phyloP scores from a whole-genome alignment of 129 eudicot species.

The Scalesia atractyloides region DNA sequence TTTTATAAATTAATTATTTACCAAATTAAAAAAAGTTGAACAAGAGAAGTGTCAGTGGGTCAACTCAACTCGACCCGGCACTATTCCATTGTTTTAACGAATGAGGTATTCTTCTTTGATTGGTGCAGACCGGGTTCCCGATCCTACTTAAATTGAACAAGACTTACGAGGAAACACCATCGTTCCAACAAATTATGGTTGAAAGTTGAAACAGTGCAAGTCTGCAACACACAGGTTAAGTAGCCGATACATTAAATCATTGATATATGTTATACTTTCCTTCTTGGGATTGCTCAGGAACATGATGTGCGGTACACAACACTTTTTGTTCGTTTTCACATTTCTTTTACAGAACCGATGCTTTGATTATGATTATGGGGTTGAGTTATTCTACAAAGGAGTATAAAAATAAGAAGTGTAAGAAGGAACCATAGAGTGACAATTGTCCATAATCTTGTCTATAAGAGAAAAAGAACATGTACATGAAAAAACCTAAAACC shows the following conservation, averaged over 20 bases:
- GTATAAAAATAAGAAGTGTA: too few species aligned
- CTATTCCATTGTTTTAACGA: not conserved
- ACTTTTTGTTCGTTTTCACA: not conserved
- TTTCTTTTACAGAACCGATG: not conserved
- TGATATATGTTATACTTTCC: not conserved
- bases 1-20: not conserved
- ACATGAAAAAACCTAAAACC: too few species aligned
- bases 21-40: not conserved
- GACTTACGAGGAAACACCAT: slow-evolving; percentile 2
- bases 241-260: not conserved
- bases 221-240: slow-evolving; percentile 20
- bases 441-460: too few species aligned
- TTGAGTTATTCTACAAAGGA: too few species aligned
- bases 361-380: not conserved
- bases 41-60: not conserved
- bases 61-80: not conserved
- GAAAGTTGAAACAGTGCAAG: slow-evolving; percentile 18
- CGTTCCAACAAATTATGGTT: slow-evolving; percentile 3
- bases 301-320: not conserved
- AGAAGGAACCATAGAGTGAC: too few species aligned
- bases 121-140: slow-evolving; percentile 12
- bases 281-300: slow-evolving; percentile 8
- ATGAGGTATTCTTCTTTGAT: not conserved
- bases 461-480: too few species aligned
- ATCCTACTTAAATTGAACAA: slow-evolving; percentile 1